Conservation (phyloP, 1,284 basidiomycete species). For the Puccinia hordei region DNA sequence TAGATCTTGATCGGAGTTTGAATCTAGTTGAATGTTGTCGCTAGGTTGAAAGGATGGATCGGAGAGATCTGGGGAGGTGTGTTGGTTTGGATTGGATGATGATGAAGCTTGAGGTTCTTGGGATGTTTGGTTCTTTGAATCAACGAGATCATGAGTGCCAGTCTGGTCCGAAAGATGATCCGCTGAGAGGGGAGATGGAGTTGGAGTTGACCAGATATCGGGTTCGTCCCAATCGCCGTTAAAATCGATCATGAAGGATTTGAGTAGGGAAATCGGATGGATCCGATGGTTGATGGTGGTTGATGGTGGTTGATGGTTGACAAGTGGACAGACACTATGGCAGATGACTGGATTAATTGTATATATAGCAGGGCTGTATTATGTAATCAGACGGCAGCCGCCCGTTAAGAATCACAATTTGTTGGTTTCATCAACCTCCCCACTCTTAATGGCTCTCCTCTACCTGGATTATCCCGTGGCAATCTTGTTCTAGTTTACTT, state of each 20-base stretch:
- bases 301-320: too few species aligned
- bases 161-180: neutral
- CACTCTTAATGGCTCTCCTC: too few species aligned
- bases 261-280: too few species aligned
- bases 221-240: constrained; percentile 46
- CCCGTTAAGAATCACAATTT: too few species aligned
- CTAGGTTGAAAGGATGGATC: neutral
- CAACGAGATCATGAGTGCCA: constrained; percentile 1
- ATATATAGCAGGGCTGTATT: too few species aligned
- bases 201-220: constrained; percentile 45
- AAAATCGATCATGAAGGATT: constrained; percentile 36
- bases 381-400: too few species aligned
- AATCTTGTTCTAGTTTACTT: too few species aligned
- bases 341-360: too few species aligned
- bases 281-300: neutral
- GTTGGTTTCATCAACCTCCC: too few species aligned
- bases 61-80: neutral
- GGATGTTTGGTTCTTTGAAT: neutral
- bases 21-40: neutral
- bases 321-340: too few species aligned
- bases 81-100: neutral
- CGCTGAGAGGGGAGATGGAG: constrained; percentile 19
- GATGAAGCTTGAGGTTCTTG: constrained; percentile 21
- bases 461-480: too few species aligned
- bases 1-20: constrained; percentile 19